Conservation (phyloP, 306 rosid species). For the Prinsepia uniflora region DNA sequence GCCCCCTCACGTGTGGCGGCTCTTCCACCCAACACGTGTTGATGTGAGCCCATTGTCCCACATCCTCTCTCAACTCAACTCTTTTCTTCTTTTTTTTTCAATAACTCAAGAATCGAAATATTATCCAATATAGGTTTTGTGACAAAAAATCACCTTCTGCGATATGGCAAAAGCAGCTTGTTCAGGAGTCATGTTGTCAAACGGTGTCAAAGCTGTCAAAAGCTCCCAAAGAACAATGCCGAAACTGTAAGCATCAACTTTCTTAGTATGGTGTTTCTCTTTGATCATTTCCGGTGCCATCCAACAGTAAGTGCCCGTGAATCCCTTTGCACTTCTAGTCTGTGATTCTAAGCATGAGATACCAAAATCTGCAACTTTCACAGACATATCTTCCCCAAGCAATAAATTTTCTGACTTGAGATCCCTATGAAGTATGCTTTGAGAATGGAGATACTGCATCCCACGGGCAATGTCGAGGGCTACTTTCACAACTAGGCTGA, state of each 20-base stretch:
- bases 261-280: slow-evolving; percentile 86
- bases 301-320: slow-evolving; percentile 96
- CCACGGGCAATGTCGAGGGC: slow-evolving; percentile 76
- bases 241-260: slow-evolving; percentile 94
- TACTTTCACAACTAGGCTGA: slow-evolving; percentile 61
- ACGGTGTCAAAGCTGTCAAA: slow-evolving; percentile 77
- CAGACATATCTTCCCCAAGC: slow-evolving; percentile 82
- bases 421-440: slow-evolving; percentile 94
- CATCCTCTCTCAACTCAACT: no score
- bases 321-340: slow-evolving; percentile 67
- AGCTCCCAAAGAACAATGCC: slow-evolving; percentile 98
- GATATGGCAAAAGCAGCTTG: slow-evolving; percentile 98
- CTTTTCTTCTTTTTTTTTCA: no score
- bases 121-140: neutral
- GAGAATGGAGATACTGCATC: slow-evolving; percentile 90
- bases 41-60: no score
- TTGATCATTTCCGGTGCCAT: slow-evolving; percentile 98
- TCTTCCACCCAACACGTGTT: no score
- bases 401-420: slow-evolving; percentile 91
- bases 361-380: slow-evolving; percentile 95
- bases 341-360: slow-evolving; percentile 91
- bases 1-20: no score
- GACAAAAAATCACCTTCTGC: slow-evolving; percentile 59
- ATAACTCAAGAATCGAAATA: neutral
- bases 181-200: slow-evolving; percentile 91